These are phyloP conservation scores for Cyphellophora europaea DNA, from an alignment of 2,329 filamentous ascomycete species.

Conservation along the genomic window DNA sequence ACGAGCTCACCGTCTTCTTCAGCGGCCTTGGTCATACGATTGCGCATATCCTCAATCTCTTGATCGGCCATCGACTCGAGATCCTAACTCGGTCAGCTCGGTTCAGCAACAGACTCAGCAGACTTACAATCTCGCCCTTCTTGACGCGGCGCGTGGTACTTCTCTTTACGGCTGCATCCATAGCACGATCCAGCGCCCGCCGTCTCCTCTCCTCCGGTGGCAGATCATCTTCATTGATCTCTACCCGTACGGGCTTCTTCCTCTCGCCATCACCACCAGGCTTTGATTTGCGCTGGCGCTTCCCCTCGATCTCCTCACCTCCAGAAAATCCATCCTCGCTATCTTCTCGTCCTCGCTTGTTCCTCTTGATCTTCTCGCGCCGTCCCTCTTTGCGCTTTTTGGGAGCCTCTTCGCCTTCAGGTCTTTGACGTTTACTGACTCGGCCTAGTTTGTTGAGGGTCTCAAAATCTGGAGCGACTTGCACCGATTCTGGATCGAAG, in stretches of 20 bases:
- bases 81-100: slow-evolving; percentile 48
- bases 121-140: slow-evolving; percentile 75
- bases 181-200: slow-evolving; percentile 73
- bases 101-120: background rate
- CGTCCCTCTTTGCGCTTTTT: slow-evolving; percentile 56
- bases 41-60: slow-evolving; percentile 77
- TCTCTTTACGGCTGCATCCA: slow-evolving; percentile 82
- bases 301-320: slow-evolving; percentile 45
- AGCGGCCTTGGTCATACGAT: slow-evolving; percentile 84
- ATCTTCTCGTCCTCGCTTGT: slow-evolving; percentile 54
- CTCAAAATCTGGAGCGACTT: slow-evolving; percentile 52
- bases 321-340: slow-evolving; percentile 41
- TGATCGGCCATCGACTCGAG: slow-evolving; percentile 84
- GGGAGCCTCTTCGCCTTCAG: slow-evolving; percentile 52
- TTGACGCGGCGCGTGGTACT: slow-evolving; percentile 59
- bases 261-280: slow-evolving; percentile 39
- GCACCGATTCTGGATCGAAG: slow-evolving; percentile 52
- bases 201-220: slow-evolving; percentile 63
- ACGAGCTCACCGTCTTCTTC: slow-evolving; percentile 78
- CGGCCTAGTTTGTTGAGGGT: slow-evolving; percentile 53
- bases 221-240: slow-evolving; percentile 67
- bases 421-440: slow-evolving; percentile 57
- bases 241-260: slow-evolving; percentile 43
- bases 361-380: slow-evolving; percentile 46
- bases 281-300: slow-evolving; percentile 42